phyloP scores from a whole-genome alignment of 139 green algal species.

The Gonium pectorale region DNA sequence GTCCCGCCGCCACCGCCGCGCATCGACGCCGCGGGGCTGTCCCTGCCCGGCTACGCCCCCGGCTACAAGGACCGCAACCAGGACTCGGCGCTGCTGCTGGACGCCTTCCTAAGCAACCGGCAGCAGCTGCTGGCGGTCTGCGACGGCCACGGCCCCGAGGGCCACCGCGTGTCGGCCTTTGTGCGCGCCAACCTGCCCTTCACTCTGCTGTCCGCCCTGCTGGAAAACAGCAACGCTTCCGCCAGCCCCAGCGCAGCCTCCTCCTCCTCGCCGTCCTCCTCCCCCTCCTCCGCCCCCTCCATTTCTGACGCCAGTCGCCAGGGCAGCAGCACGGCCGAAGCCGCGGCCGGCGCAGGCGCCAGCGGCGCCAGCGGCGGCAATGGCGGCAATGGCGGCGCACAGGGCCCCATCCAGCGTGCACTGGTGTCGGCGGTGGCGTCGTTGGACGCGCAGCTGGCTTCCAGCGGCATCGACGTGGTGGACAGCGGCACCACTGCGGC shows the following conservation, averaged over 20 bases:
- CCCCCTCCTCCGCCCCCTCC: too few relatives aligned
- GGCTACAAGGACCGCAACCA: constrained; percentile 64
- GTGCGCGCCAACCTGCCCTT: constrained; percentile 23
- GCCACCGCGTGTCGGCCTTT: constrained; percentile 42
- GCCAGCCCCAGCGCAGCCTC: too few relatives aligned
- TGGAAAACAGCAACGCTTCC: too few relatives aligned
- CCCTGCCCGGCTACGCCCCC: constrained; percentile 51
- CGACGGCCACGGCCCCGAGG: constrained; percentile 49
- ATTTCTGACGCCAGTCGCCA: too few relatives aligned
- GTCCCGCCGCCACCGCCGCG: neutral
- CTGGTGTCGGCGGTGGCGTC: neutral
- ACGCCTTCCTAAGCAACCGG: constrained; percentile 26
- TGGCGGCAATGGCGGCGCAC: neutral
- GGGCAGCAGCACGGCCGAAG: too few relatives aligned
- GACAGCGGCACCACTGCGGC: constrained; percentile 52
- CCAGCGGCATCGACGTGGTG: constrained; percentile 41
- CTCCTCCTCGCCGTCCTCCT: too few relatives aligned
- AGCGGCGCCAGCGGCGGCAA: neutral
- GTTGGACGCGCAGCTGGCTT: constrained; percentile 38
- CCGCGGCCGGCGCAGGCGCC: neutral
- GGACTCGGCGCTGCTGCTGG: constrained; percentile 44
- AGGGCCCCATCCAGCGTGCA: constrained; percentile 7
- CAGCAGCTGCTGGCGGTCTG: constrained; percentile 35
- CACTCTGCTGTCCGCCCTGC: constrained; percentile 3
- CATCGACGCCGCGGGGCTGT: constrained; percentile 24